A percentile compares a stretch with the other conserved stretches of the same genome.
These are phyloP conservation scores for Delitschia confertaspora DNA, from an alignment of 495 filamentous ascomycete species.

Conservation along the genomic window DNA sequence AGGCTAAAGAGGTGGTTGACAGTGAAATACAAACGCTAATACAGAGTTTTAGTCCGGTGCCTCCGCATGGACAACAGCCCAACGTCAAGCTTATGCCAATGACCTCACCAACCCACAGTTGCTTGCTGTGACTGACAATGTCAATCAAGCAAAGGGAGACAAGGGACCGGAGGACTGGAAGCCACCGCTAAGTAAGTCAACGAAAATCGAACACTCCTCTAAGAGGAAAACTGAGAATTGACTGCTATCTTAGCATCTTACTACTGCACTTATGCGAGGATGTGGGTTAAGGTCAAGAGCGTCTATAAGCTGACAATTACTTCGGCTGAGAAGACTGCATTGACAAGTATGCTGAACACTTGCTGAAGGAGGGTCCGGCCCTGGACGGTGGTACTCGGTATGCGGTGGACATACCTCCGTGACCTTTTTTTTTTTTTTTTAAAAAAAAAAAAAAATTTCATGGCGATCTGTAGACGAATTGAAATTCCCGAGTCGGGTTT, in stretches of 20 bases:
- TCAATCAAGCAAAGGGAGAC: slow-evolving; percentile 63
- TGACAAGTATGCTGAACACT: slow-evolving; percentile 54
- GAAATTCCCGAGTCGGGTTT: too few species aligned
- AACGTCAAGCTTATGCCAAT: slow-evolving; percentile 61
- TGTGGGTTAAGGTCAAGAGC: slow-evolving; percentile 63
- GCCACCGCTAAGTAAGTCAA: slow-evolving; percentile 48
- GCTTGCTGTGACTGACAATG: slow-evolving; percentile 63
- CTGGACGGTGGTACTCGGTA: too few species aligned
- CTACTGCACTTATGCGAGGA: slow-evolving; percentile 64
- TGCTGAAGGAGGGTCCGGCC: slow-evolving; percentile 46
- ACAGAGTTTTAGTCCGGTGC: slow-evolving; percentile 36
- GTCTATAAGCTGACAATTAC: slow-evolving; percentile 52
- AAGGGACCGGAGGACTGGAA: slow-evolving; percentile 64
- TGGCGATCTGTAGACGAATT: too few species aligned
- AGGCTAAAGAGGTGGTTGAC: background rate
- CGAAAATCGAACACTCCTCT: background rate
- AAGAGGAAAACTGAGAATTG: background rate
- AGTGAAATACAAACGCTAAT: background rate
- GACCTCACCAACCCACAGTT: slow-evolving; percentile 62
- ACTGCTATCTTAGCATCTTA: slow-evolving; percentile 40
- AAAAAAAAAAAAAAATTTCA: too few species aligned
- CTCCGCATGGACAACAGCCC: slow-evolving; percentile 48
- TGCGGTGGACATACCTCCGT: too few species aligned
- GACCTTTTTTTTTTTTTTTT: too few species aligned
- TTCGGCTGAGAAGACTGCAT: slow-evolving; percentile 51